phyloP scores from a whole-genome alignment of 768 basidiomycete species.

The Panus rudis region DNA sequence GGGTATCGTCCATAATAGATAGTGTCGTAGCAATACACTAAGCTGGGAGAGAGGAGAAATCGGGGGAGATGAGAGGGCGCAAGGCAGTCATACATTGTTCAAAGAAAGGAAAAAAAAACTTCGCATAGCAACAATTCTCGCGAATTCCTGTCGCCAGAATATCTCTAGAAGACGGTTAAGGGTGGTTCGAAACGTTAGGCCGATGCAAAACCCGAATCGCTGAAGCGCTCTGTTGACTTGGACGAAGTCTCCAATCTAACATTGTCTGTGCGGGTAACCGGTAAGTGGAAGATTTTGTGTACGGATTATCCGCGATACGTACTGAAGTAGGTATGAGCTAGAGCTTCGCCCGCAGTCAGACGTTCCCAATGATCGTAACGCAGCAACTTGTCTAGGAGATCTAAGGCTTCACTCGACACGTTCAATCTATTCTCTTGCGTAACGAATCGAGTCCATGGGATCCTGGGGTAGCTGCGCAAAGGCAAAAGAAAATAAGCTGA shows the following conservation, averaged over 20 bases:
- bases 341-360: conserved; percentile 88
- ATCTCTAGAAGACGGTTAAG: background rate
- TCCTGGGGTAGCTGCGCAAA: conserved; percentile 67
- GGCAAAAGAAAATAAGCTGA: background rate
- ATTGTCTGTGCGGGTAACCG: conserved; percentile 14
- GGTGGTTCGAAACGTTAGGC: conserved; percentile 12
- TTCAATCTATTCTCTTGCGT: conserved; percentile 91
- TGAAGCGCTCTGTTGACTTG: conserved; percentile 23
- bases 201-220: conserved; percentile 27
- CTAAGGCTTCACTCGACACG: conserved; percentile 91
- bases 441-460: conserved; percentile 91
- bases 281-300: background rate
- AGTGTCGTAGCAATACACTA: too few relatives aligned
- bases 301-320: conserved; percentile 14
- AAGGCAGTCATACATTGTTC: too few relatives aligned
- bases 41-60: too few relatives aligned
- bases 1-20: too few relatives aligned
- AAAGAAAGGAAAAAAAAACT: too few relatives aligned
- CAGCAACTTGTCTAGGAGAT: conserved; percentile 90
- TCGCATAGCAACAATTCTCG: background rate
- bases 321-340: conserved; percentile 90
- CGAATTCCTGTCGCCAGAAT: background rate
- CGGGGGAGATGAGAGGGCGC: too few relatives aligned
- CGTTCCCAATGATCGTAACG: conserved; percentile 96
- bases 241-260: conserved; percentile 23